Base-by-base conservation (phyloP, 2,329 filamentous ascomycete genomes). In the Paraphoma chrysanthemicola region DNA sequence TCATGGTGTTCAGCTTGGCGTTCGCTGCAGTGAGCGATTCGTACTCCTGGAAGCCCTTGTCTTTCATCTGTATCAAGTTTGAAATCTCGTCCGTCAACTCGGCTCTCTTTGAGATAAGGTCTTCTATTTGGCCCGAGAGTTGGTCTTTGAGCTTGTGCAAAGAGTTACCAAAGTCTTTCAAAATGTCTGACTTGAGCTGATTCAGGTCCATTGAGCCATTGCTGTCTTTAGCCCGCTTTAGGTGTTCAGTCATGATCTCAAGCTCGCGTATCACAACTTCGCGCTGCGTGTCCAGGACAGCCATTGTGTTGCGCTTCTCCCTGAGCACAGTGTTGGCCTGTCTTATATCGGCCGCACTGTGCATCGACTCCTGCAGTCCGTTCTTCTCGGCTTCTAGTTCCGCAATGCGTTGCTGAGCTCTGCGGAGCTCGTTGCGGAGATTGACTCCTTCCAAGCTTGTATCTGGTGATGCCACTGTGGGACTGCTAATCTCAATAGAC, bases 21-120 rank as follows among this genome's bases (percentile, higher is more conserved):
- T 99, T 99, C 83, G 97, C 97, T 54, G 89, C 90, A 10, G 92
- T 96, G 44, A 99, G 82, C 71, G 96, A 92, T 80, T 98, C 95
- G 71, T 97, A 98, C 72, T 99, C 95, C 70, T 96, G 88, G 68
- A 97, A 89, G 12, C 92, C 93, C 73, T 95, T 92, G 76, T 98
- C 94, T 68, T 96, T 92, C 80, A 95, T 90, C 50, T 90, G 89
- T 39, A 91, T 87, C 23, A 96, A 86, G 67, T 89, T 90, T 56
- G 89, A 88, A 72, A 94, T 92, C 75, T 98, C 93, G 53, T 97
- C 92, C 0, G 93, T 80, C 11, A 97, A 79, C 62, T 92, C 87
- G 69, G 95, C 92, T 57, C 92, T 88, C 77, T 94, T 91, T 38
- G 94, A 89, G 51, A 97, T 92, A 63, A 97, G 89, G 52, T 96